phyloP scores from a whole-genome alignment of 495 filamentous ascomycete genomes.

The Immersiella caudata region DNA sequence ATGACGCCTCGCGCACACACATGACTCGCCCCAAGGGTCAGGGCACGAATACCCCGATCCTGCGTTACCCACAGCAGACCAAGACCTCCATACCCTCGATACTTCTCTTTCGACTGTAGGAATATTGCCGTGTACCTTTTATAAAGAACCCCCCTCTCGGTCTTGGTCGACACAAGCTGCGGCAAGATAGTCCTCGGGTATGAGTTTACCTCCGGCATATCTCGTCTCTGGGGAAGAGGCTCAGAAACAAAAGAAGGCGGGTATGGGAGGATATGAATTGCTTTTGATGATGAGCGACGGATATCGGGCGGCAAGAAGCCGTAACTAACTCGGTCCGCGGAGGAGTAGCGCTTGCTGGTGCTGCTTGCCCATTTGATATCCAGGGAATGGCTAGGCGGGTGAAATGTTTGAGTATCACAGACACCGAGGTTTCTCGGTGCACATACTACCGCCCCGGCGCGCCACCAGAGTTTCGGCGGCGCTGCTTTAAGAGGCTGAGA shows the following conservation, averaged over 20 bases:
- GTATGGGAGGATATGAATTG: conserved; percentile 1
- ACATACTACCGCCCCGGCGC: neutral
- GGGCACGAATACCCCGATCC: neutral
- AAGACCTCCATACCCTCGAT: conserved; percentile 2
- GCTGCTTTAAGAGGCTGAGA: neutral
- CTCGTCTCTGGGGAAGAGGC: neutral
- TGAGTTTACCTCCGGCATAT: neutral
- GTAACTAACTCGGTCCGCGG: neutral
- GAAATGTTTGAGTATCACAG: neutral
- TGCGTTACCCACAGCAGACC: conserved; percentile 3
- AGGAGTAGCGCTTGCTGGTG: neutral
- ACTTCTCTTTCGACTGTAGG: conserved; percentile 17
- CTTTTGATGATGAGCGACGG: conserved; percentile 1
- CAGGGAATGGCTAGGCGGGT: neutral
- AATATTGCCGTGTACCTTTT: conserved; percentile 25
- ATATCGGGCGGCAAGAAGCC: neutral
- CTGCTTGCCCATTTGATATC: neutral
- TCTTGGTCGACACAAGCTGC: conserved; percentile 11
- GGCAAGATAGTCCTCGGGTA: too few species aligned
- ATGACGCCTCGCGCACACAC: neutral
- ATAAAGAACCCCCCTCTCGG: conserved; percentile 4
- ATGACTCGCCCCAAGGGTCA: neutral
- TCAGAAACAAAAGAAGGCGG: neutral
- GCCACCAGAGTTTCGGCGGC: neutral
- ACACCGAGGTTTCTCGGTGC: neutral